Evolutionary conservation across 305 asterid species (phyloP), one percentile per base, ranked within the genome.

Genomic region (Fraxinus floribunda): DNA sequence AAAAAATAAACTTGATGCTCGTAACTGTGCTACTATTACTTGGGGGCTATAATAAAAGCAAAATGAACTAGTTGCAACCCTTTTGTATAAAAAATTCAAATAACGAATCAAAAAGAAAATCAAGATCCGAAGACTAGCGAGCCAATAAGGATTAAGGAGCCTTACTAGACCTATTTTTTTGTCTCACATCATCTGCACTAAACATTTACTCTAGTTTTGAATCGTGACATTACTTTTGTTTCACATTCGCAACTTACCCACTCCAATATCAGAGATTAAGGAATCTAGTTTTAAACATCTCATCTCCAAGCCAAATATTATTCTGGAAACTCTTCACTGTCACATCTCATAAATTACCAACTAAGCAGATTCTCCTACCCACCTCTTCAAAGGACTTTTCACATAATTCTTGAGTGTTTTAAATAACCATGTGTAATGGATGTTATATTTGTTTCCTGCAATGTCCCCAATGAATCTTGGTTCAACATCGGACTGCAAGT

Each of bases 241-340:
- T 52, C 60, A 75, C 64, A 52, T 16, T 52, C 26, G 10, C 11
- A n/a, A 57, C 68, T 57, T n/a, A 57, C 22, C 26, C 26, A n/a
- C 26, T 57, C 68, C 68, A 57, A 57, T 18, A 57, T 6, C 29
- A 18, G 26, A 57, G 26, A 57, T 18, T 57, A 18, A n/a, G 68
- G 26, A 57, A 57, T 57, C 68, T 57, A 57, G 68, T 57, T 18
- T 52, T 57, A 57, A 18, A 24, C 26, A 18, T 57, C 68, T 57
- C 68, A 57, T 57, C 68, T 57, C 68, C 68, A 57, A 18, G 68
- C 68, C 68, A 57, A 52, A 57, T 57, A 57, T 18, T 75, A 13
- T 41, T 52, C 38, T 10, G 62, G 60, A n/a, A 41, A 41, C 18
- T 39, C 79, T 82, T 77, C 57, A 66, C 35, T 82, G 72, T 82